Conservation (phyloP, 257 asterid species). For the Solanum piurae region DNA sequence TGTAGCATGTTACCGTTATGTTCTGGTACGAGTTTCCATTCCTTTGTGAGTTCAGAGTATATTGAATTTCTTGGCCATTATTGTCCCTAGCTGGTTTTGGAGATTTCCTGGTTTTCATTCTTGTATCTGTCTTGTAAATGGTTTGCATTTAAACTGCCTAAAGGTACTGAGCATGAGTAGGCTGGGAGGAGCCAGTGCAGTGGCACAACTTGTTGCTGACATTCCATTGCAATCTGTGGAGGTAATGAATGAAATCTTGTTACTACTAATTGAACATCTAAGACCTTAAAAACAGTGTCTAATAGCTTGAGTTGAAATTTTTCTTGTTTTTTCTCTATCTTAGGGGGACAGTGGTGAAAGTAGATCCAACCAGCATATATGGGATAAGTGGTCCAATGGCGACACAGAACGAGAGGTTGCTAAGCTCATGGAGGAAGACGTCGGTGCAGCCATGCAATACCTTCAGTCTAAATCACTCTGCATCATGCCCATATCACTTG, state of each 20-base stretch:
- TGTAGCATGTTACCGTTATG: neutral
- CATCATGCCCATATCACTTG: slow-evolving; percentile 87
- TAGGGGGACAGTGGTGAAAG: slow-evolving; percentile 47
- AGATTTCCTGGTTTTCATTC: neutral
- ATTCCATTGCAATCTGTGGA: slow-evolving; percentile 61
- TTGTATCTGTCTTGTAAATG: neutral
- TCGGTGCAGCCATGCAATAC: slow-evolving; percentile 80
- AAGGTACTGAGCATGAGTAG: slow-evolving; percentile 88
- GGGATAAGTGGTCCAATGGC: slow-evolving; percentile 83
- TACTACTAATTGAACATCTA: neutral
- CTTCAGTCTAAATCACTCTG: slow-evolving; percentile 84
- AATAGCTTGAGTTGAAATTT: neutral
- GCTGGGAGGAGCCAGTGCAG: slow-evolving; percentile 89
- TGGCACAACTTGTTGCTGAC: slow-evolving; percentile 79
- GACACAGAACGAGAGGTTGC: slow-evolving; percentile 75
- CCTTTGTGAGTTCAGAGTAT: neutral
- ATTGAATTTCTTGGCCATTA: neutral
- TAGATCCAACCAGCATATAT: slow-evolving; percentile 44
- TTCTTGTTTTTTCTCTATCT: neutral
- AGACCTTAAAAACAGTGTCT: neutral
- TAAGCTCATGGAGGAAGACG: slow-evolving; percentile 77
- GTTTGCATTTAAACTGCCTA: neutral
- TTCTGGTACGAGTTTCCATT: neutral
- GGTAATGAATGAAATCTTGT: slow-evolving; percentile 25
- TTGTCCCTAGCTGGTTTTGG: neutral